Percentiles rank a stretch among this genome's conserved stretches.
phyloP scores from a whole-genome alignment of 2,329 filamentous ascomycete genomes.

The Alternaria alternata region DNA sequence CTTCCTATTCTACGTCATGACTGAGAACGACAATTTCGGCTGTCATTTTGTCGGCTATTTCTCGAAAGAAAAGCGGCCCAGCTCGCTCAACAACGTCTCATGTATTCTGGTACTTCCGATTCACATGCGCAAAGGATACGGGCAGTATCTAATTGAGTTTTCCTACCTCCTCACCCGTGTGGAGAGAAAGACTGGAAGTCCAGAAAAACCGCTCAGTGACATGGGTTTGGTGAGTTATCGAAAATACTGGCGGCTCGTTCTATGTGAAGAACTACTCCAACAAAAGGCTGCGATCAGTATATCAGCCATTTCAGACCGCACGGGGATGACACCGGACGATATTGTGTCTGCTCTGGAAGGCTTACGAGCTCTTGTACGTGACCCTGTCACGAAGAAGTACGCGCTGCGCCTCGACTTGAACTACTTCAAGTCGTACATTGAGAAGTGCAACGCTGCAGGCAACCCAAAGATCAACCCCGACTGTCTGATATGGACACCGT shows the following conservation, averaged over 20 bases:
- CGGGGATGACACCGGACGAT: constrained; percentile 95
- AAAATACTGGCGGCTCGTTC: constrained; percentile 92
- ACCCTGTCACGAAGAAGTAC: constrained; percentile 87
- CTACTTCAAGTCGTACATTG: constrained; percentile 87
- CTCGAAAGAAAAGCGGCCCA: constrained; percentile 95
- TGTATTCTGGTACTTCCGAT: constrained; percentile 96
- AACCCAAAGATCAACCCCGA: constrained; percentile 85
- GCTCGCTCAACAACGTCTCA: constrained; percentile 95
- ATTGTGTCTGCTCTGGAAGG: constrained; percentile 94
- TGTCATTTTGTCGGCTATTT: constrained; percentile 99
- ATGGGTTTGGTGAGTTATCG: constrained; percentile 98
- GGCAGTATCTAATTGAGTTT: constrained; percentile 96
- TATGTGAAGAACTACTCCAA: constrained; percentile 83
- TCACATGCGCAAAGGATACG: constrained; percentile 96
- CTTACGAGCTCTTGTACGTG: constrained; percentile 84
- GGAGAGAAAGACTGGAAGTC: constrained; percentile 92
- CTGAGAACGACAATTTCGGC: constrained; percentile 87
- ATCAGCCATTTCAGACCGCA: constrained; percentile 79
- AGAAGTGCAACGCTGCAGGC: constrained; percentile 86
- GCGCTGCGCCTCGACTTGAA: constrained; percentile 85
- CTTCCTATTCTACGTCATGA: constrained; percentile 96
- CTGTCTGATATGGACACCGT: constrained; percentile 91
- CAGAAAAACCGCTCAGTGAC: constrained; percentile 95
- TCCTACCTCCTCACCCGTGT: constrained; percentile 95
- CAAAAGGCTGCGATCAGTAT: constrained; percentile 66